Evolutionary conservation across 2,329 filamentous ascomycete species (phyloP), one percentile per base, ranked within the genome.

Genomic region (Ophiostoma perfectum): DNA sequence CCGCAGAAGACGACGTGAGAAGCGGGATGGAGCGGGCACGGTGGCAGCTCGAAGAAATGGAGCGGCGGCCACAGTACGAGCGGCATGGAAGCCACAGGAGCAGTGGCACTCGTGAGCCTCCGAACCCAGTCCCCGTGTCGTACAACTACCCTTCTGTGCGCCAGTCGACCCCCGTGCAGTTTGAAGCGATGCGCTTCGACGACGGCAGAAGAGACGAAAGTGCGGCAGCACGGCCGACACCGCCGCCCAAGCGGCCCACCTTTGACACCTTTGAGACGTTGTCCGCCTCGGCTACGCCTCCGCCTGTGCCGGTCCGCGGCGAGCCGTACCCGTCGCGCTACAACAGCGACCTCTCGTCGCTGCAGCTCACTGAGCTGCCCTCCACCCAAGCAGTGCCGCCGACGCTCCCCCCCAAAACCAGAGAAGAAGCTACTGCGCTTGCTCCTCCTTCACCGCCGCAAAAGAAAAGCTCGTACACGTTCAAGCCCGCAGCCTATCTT

Each of bases 401-500:
- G 27, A 27, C 27, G 4, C 44, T 55, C 7, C 67, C 67, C 1
- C 67, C 67, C 1, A 69, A 66, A n/a, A 52, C 16, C n/a, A 16
- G 39, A 45, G 5, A 38, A 9, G 18, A 49, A 65, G n/a, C 39
- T n/a, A 16, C 55, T 27, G 5, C 71, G 72, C 11, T 5, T 14
- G 49, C 67, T 27, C 64, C 18, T 1, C 64, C 64, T 5, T 18
- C 64, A 27, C 47, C 47, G 12, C 47, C 47, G 41, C 65, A n/a
- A 18, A 78, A 79, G 71, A 83, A 87, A 78, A 78, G 88, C 69
- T 77, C 87, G 64, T 90, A 91, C 73, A 92, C 91, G 14, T 96
- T 96, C 81, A 87, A 87, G 71, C 91, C 94, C 1, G 89, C 91
- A 1, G 93, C 92, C 1, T 95, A 93, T 75, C 88, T 97, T 16